Evolutionary conservation across 108 stramenopile genomes (phyloP).

Genomic region (Chaetoceros muelleri): DNA sequence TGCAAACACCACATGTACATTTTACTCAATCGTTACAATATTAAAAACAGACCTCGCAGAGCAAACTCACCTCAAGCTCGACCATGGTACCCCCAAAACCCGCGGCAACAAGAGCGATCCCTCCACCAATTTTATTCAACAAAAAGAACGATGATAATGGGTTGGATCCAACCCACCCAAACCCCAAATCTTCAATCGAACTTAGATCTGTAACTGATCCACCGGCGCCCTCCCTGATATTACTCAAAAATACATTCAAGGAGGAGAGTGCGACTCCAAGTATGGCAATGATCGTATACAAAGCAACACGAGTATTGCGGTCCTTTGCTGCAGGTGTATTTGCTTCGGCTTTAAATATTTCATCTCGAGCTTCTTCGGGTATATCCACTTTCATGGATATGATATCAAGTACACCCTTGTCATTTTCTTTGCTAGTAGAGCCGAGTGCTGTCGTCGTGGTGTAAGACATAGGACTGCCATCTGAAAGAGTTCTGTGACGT

Average conservation of each 20-base stretch:
- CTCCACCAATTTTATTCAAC: constrained; percentile 67
- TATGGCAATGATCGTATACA: constrained; percentile 33
- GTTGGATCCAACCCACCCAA: constrained; percentile 58
- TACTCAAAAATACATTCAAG: constrained; percentile 65
- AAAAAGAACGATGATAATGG: constrained; percentile 42
- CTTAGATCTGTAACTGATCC: constrained; percentile 10
- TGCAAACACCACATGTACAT: too few relatives aligned
- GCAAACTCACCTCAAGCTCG: constrained; percentile 19
- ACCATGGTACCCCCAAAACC: constrained; percentile 10
- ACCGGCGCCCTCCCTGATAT: constrained; percentile 37
- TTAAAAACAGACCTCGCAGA: neutral
- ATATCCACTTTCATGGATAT: constrained; percentile 18
- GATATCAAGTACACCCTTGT: neutral
- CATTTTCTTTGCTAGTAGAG: too few relatives aligned
- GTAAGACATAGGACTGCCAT: too few relatives aligned
- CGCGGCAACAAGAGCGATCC: constrained; percentile 37
- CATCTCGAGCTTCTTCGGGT: constrained; percentile 43
- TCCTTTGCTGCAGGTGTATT: constrained; percentile 63
- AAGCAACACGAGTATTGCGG: constrained; percentile 44
- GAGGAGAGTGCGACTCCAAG: constrained; percentile 33
- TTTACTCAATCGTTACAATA: neutral
- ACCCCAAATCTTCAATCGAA: constrained; percentile 37
- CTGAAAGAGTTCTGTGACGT: too few relatives aligned
- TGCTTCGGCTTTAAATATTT: constrained; percentile 71
- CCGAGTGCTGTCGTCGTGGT: too few relatives aligned